Evolutionary conservation across 2,329 filamentous ascomycete genomes (phyloP).

Genomic region (Dactylellina parvicollis): DNA sequence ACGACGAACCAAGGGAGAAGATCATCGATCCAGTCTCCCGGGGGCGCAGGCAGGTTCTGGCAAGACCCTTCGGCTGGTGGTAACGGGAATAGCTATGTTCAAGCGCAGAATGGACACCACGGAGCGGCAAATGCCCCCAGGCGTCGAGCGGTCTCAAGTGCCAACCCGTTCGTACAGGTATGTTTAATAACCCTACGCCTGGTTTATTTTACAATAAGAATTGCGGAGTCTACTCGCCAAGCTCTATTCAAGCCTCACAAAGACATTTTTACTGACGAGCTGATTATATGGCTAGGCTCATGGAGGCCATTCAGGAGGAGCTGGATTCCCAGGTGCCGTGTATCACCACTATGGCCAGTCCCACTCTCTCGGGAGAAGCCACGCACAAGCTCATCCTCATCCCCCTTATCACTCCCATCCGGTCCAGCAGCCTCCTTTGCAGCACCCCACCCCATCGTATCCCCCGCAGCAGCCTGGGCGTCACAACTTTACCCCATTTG

Average conservation of each 20-base stretch:
- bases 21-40: conserved; percentile 38
- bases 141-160: conserved; percentile 33
- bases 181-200: background rate
- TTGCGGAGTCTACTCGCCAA: background rate
- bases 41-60: conserved; percentile 52
- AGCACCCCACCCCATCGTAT: conserved; percentile 45
- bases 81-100: conserved; percentile 25
- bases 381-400: conserved; percentile 35
- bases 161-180: conserved; percentile 28
- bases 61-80: conserved; percentile 46
- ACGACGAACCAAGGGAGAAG: background rate
- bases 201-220: too few relatives aligned
- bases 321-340: conserved; percentile 36
- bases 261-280: background rate
- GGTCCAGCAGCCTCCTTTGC: conserved; percentile 36
- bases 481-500: conserved; percentile 33
- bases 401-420: conserved; percentile 47
- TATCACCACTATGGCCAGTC: conserved; percentile 33
- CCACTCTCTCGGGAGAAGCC: conserved; percentile 39
- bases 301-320: conserved; percentile 5
- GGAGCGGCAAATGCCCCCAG: conserved; percentile 9
- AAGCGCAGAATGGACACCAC: conserved; percentile 7
- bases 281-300: conserved; percentile 1
- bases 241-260: too few relatives aligned
- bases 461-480: conserved; percentile 30